Percentiles rank a stretch among this genome's conserved stretches.
phyloP scores from a whole-genome alignment of 768 basidiomycete genomes.

The Lactarius trivialis region DNA sequence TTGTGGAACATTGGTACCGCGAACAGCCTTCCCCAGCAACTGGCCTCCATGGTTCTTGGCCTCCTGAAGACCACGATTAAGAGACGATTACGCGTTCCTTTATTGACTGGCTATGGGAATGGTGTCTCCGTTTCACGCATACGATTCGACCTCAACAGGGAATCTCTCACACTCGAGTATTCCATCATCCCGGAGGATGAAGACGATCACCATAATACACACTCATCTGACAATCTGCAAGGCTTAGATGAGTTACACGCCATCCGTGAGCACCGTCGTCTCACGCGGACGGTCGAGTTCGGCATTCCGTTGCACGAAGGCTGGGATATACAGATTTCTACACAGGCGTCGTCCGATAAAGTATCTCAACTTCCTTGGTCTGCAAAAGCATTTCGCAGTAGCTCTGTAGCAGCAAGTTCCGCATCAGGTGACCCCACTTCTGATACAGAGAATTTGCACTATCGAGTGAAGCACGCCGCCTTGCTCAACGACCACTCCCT shows the following conservation, averaged over 20 bases:
- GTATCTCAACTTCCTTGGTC: constrained; percentile 73
- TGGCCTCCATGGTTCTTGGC: constrained; percentile 79
- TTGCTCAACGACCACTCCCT: constrained; percentile 70
- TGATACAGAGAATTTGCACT: constrained; percentile 46
- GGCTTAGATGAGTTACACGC: constrained; percentile 60
- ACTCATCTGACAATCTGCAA: constrained; percentile 31
- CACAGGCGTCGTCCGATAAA: constrained; percentile 65
- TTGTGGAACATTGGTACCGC: constrained; percentile 75
- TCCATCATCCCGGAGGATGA: constrained; percentile 73
- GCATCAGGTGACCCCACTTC: constrained; percentile 29
- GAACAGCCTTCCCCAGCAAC: constrained; percentile 63
- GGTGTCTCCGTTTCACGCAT: constrained; percentile 76
- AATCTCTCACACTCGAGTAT: constrained; percentile 79
- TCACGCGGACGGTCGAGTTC: constrained; percentile 76
- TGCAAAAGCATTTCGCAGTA: constrained; percentile 47
- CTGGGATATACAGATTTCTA: constrained; percentile 81
- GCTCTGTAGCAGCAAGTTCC: constrained; percentile 30
- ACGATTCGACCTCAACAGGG: constrained; percentile 74
- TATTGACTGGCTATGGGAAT: constrained; percentile 69
- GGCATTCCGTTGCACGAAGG: constrained; percentile 68
- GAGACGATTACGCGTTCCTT: constrained; percentile 68
- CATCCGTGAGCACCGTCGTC: constrained; percentile 57
- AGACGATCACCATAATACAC: constrained; percentile 34
- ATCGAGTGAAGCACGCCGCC: constrained; percentile 67
- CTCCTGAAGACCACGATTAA: constrained; percentile 75